Base-by-base conservation (phyloP, 2,329 filamentous ascomycete species). In the Trichoderma sp. region DNA sequence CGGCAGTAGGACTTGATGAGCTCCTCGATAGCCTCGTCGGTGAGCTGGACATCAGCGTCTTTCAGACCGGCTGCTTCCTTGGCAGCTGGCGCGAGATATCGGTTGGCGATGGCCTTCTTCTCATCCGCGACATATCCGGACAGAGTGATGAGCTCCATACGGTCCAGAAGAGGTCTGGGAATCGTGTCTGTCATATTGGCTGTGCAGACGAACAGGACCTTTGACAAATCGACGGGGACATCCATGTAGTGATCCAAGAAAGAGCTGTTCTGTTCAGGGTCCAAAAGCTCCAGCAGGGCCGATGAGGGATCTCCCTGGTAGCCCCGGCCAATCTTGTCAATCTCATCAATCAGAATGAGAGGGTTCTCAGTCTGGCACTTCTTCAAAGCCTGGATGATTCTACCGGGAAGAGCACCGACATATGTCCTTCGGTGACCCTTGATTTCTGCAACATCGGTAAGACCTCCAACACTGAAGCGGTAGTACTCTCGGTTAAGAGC, bases 241-340 rank as follows among this genome's bases (percentile, higher is more conserved):
- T 99, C 96, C 88, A 99, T 93, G 82, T 99, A 99, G 80, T 99
- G 96, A 75, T 99, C 96, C 72, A 99, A 81, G 87, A 99, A 99
- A 29, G 94, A 97, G 77, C 86, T 94, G 83, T 99, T 99, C 79
- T 99, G 96, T 80, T 99, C 96, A 0, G 96, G 96, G 74, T 99
- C 96, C 21, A 99, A 89, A 62, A 99, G 82, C 79, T 99, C 96
- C 4, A 99, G 88, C 65, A 99, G 85, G 35, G 96, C 96, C 24
- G 95, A 97, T 1, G 96, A 93, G 16, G 96, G 96, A 76, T 99
- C 96, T 31, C 96, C 96, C 81, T 98, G 96, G 78, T 97, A 96
- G 5, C 96, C 96, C 69, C 94, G 90, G 37, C 96, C 96, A 77
- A 99, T 97, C 84, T 99, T 99, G 85, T 99, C 96, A 70, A 99